These are phyloP conservation scores for Proliferodiscus dingleyae DNA, from an alignment of 2,329 filamentous ascomycete species.

Conservation along the genomic window DNA sequence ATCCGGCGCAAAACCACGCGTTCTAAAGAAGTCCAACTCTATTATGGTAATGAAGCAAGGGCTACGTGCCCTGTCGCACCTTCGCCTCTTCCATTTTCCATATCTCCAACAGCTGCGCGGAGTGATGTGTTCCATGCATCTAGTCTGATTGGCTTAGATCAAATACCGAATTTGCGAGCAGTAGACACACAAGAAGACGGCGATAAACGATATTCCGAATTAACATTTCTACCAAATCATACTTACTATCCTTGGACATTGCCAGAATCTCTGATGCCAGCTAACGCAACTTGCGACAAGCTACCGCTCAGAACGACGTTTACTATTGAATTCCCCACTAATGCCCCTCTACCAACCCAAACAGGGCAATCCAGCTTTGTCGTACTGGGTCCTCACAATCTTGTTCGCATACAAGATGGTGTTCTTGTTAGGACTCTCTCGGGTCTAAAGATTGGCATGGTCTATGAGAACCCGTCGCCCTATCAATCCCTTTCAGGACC, in stretches of 20 bases:
- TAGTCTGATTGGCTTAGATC: conserved; percentile 74
- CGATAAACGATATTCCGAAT: not conserved
- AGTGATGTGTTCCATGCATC: conserved; percentile 85
- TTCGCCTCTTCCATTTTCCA: conserved; percentile 56
- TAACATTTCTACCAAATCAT: conserved; percentile 62
- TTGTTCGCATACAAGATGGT: conserved; percentile 43
- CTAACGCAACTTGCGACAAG: conserved; percentile 69
- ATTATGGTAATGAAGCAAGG: conserved; percentile 20
- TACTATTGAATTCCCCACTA: conserved; percentile 56
- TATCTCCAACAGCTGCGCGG: conserved; percentile 75
- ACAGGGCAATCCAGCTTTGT: conserved; percentile 36
- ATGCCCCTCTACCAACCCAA: conserved; percentile 28
- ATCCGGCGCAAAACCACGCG: conserved; percentile 11
- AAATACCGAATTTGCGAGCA: conserved; percentile 62
- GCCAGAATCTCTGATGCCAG: conserved; percentile 67
- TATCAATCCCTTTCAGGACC: conserved; percentile 31
- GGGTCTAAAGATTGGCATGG: conserved; percentile 59
- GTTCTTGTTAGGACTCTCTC: conserved; percentile 49
- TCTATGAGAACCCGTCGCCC: conserved; percentile 51
- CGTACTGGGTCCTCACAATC: conserved; percentile 43
- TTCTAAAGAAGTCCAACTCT: conserved; percentile 35
- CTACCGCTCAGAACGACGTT: conserved; percentile 69
- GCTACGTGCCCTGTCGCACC: conserved; percentile 65
- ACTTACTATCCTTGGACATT: conserved; percentile 93
- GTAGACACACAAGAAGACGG: conserved; percentile 21